These are phyloP conservation scores for Irpex rosettiformis DNA, from an alignment of 1,284 basidiomycete species.

Conservation along the genomic window DNA sequence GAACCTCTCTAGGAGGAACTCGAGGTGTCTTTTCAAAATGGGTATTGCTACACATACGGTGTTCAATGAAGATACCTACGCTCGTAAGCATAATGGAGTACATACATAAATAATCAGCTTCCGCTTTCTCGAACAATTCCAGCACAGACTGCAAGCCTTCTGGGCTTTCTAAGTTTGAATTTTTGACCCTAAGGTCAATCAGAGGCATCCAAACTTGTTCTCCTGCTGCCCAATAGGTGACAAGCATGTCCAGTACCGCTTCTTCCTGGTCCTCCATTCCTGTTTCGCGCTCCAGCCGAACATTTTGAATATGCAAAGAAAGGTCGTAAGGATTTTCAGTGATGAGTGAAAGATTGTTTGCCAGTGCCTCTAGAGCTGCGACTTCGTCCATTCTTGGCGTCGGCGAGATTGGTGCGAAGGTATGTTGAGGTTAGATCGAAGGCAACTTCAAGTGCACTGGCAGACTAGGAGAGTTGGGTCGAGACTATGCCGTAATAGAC, in stretches of 20 bases:
- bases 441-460: not conserved
- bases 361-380: conserved; percentile 54
- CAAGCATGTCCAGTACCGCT: conserved; percentile 65
- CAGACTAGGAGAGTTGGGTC: too few relatives aligned
- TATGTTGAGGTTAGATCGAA: not conserved
- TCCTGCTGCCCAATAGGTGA: conserved; percentile 56
- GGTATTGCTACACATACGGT: conserved; percentile 61
- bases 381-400: conserved; percentile 29
- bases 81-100: conserved; percentile 13
- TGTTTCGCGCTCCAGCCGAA: conserved; percentile 52
- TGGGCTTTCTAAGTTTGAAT: conserved; percentile 42
- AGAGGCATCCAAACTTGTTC: conserved; percentile 68
- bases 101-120: conserved; percentile 82
- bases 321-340: conserved; percentile 59
- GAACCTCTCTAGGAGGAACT: conserved; percentile 61
- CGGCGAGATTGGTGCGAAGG: too few relatives aligned
- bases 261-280: conserved; percentile 54
- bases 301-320: conserved; percentile 59
- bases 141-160: conserved; percentile 57
- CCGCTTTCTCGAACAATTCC: conserved; percentile 65
- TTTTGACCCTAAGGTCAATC: conserved; percentile 49
- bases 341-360: conserved; percentile 52
- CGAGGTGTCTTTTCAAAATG: conserved; percentile 65
- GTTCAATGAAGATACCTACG: conserved; percentile 19
- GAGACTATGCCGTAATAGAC: too few relatives aligned